Percentiles rank a stretch among this genome's conserved stretches.
phyloP scores from a whole-genome alignment of 163 green algal species.

The Prototheca wickerhamii region DNA sequence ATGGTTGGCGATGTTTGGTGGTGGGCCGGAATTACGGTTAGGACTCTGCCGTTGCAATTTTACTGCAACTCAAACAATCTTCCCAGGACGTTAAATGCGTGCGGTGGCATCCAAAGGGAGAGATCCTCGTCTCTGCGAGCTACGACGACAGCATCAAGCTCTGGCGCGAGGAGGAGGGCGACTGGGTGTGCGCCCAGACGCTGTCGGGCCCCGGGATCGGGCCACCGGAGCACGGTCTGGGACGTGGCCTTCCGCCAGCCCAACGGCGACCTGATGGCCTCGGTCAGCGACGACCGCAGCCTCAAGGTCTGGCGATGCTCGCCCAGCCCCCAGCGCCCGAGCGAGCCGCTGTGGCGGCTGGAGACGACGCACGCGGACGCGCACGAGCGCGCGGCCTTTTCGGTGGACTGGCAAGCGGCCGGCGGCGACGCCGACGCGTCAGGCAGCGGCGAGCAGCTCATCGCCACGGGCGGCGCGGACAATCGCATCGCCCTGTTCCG shows the following conservation, averaged over 20 bases:
- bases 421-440: too few relatives aligned
- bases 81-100: constrained; percentile 89
- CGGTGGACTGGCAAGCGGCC: constrained; percentile 70
- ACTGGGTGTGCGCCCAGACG: constrained; percentile 76
- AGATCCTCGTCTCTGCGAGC: constrained; percentile 73
- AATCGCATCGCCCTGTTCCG: constrained; percentile 57
- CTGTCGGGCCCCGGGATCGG: constrained; percentile 46
- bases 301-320: constrained; percentile 51
- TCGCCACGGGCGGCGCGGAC: constrained; percentile 59
- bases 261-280: constrained; percentile 48
- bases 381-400: constrained; percentile 68
- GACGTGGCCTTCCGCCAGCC: constrained; percentile 60
- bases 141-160: constrained; percentile 91
- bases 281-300: constrained; percentile 63
- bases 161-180: constrained; percentile 71
- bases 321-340: neutral
- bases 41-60: too few relatives aligned
- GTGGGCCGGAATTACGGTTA: too few relatives aligned
- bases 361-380: constrained; percentile 48
- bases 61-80: too few relatives aligned
- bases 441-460: constrained; percentile 28
- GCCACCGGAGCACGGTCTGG: constrained; percentile 87
- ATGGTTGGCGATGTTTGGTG: too few relatives aligned
- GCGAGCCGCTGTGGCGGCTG: constrained; percentile 39
- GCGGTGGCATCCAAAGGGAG: constrained; percentile 77